These are phyloP conservation scores for Aspergillus incahuasiensis DNA, from an alignment of 495 filamentous ascomycete species.

Conservation along the genomic window DNA sequence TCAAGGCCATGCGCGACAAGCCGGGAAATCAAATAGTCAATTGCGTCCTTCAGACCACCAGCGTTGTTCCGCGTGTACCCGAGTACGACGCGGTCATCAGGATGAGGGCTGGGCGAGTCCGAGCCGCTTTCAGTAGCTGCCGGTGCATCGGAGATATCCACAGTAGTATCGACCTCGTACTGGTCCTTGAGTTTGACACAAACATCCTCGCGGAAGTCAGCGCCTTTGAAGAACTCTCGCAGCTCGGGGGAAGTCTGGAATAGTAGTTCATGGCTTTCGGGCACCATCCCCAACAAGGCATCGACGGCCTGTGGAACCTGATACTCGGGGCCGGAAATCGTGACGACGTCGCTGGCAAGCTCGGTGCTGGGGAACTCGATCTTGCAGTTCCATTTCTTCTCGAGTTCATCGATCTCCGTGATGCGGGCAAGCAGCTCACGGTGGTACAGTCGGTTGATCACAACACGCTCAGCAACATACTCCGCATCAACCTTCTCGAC, in stretches of 20 bases:
- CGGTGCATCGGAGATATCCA: conserved; percentile 47
- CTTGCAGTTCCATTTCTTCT: conserved; percentile 99
- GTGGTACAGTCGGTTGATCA: conserved; percentile 92
- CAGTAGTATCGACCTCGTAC: conserved; percentile 80
- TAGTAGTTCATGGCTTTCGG: conserved; percentile 86
- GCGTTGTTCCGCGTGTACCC: conserved; percentile 96
- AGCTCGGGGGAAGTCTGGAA: conserved; percentile 70
- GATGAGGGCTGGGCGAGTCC: conserved; percentile 29
- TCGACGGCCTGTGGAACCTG: conserved; percentile 95
- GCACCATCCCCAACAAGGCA: conserved; percentile 94
- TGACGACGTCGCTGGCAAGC: conserved; percentile 92
- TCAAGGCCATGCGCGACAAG: conserved; percentile 82
- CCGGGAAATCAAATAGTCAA: conserved; percentile 84
- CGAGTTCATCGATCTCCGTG: conserved; percentile 83
- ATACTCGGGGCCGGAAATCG: conserved; percentile 92
- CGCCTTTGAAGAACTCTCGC: conserved; percentile 70
- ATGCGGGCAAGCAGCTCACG: conserved; percentile 86
- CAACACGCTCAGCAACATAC: conserved; percentile 87
- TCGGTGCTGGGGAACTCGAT: conserved; percentile 96
- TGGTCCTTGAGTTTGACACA: conserved; percentile 79
- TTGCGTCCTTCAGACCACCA: conserved; percentile 89
- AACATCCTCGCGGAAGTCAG: conserved; percentile 72
- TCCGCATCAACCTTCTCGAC: conserved; percentile 96
- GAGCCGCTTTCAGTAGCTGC: conserved; percentile 31
- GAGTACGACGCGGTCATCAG: conserved; percentile 55